A percentile compares a stretch with the other conserved stretches of the same genome.
Evolutionary conservation across 2,329 filamentous ascomycete species (phyloP).

Genomic region (Talaromyces atroroseus): DNA sequence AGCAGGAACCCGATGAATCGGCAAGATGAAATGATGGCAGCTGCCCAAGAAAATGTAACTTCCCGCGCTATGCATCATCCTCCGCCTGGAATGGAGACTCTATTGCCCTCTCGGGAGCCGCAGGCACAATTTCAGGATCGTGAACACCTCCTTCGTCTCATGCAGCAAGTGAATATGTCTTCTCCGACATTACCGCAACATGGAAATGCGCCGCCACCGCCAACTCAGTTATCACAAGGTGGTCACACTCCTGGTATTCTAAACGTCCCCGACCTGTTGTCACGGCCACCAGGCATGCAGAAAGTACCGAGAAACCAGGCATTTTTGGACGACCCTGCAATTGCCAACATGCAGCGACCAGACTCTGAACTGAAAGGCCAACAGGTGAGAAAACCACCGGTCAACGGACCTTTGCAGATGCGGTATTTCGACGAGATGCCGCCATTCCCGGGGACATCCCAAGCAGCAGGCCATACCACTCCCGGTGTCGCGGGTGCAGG

Average conservation of each 20-base stretch:
- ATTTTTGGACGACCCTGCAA: slow-evolving; percentile 41
- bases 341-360: slow-evolving; percentile 37
- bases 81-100: slow-evolving; percentile 15
- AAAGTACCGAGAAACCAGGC: slow-evolving; percentile 30
- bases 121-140: slow-evolving; percentile 57
- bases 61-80: slow-evolving; percentile 6
- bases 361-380: slow-evolving; percentile 28
- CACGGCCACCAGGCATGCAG: slow-evolving; percentile 29
- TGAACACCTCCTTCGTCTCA: slow-evolving; percentile 81
- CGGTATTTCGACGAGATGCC: slow-evolving; percentile 38
- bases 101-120: slow-evolving; percentile 35
- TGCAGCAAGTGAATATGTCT: slow-evolving; percentile 55
- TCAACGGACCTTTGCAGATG: slow-evolving; percentile 31
- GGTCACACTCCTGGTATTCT: slow-evolving; percentile 27
- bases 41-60: slow-evolving; percentile 21
- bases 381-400: slow-evolving; percentile 30
- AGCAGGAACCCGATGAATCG: slow-evolving; percentile 14
- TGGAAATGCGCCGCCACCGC: slow-evolving; percentile 22
- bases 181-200: slow-evolving; percentile 19
- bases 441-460: slow-evolving; percentile 18
- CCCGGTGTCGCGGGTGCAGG: neutral
- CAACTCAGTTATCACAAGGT: slow-evolving; percentile 7
- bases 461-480: slow-evolving; percentile 16
- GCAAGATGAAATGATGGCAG: slow-evolving; percentile 29
- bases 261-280: slow-evolving; percentile 33